Evolutionary conservation across 139 green algal species (phyloP).

Genomic region (Pleodorina starrii): DNA sequence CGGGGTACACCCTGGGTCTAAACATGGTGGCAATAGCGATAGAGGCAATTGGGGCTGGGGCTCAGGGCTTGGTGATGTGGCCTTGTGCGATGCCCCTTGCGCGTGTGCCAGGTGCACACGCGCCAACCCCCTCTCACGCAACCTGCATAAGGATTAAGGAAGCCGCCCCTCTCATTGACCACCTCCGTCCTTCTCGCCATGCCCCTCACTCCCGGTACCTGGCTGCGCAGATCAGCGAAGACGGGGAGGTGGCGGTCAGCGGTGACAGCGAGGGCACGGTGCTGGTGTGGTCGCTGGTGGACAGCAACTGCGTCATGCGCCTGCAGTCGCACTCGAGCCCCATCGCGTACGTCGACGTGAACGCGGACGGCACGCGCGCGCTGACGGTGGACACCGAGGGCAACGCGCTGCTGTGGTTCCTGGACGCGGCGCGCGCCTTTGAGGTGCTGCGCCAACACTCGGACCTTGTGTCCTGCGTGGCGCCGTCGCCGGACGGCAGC

Average conservation of each 20-base stretch:
- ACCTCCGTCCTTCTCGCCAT: too few relatives aligned
- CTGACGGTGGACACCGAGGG: slow-evolving; percentile 58
- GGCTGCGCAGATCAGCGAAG: slow-evolving; percentile 44
- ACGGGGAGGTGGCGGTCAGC: slow-evolving; percentile 48
- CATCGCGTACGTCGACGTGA: slow-evolving; percentile 52
- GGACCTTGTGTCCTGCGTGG: slow-evolving; percentile 40
- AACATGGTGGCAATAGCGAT: too few relatives aligned
- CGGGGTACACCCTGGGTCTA: too few relatives aligned
- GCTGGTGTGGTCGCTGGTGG: slow-evolving; percentile 34
- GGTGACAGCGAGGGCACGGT: slow-evolving; percentile 57
- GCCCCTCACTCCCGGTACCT: too few relatives aligned
- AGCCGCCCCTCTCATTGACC: too few relatives aligned
- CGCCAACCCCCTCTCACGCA: too few relatives aligned
- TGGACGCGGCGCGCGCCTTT: slow-evolving; percentile 53
- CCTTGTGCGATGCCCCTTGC: too few relatives aligned
- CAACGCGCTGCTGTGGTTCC: slow-evolving; percentile 60
- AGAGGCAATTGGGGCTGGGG: too few relatives aligned
- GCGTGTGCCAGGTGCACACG: too few relatives aligned
- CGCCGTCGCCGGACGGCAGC: background rate
- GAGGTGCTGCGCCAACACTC: slow-evolving; percentile 51
- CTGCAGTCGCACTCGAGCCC: slow-evolving; percentile 56
- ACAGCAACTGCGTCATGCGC: slow-evolving; percentile 34
- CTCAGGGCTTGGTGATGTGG: too few relatives aligned
- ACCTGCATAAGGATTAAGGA: too few relatives aligned
- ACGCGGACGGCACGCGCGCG: slow-evolving; percentile 35